phyloP scores from a whole-genome alignment of 345 rosid genomes.

The Psidium friedrichsthalianum region DNA sequence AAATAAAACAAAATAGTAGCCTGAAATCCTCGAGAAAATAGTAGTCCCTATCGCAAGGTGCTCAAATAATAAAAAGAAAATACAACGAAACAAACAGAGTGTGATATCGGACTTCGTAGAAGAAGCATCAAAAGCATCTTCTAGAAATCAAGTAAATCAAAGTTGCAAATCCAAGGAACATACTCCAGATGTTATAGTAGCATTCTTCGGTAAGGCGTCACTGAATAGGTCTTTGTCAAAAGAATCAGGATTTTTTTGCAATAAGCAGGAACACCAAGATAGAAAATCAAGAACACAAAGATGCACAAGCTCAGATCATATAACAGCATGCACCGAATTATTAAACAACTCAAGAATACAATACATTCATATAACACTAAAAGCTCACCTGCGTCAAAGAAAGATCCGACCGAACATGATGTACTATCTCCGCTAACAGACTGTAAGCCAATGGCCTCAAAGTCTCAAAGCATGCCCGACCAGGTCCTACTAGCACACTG shows the following conservation, averaged over 20 bases:
- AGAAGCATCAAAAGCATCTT: neutral
- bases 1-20: neutral
- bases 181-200: neutral
- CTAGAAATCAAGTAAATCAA: neutral
- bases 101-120: neutral
- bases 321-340: neutral
- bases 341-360: neutral
- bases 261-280: neutral
- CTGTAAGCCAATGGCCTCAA: slow-evolving; percentile 98
- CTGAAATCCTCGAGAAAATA: neutral
- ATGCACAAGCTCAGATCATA: neutral
- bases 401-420: slow-evolving; percentile 90
- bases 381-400: slow-evolving; percentile 68
- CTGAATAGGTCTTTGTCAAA: neutral
- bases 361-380: neutral
- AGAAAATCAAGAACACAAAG: neutral
- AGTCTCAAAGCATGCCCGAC: slow-evolving; percentile 96
- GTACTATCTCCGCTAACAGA: slow-evolving; percentile 94
- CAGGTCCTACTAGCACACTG: slow-evolving; percentile 97
- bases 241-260: neutral
- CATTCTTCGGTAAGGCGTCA: neutral
- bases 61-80: neutral
- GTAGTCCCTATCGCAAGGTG: neutral
- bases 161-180: neutral
- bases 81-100: neutral